phyloP scores from a whole-genome alignment of 148 eudicot genomes.

The Amaranthus palmeri region DNA sequence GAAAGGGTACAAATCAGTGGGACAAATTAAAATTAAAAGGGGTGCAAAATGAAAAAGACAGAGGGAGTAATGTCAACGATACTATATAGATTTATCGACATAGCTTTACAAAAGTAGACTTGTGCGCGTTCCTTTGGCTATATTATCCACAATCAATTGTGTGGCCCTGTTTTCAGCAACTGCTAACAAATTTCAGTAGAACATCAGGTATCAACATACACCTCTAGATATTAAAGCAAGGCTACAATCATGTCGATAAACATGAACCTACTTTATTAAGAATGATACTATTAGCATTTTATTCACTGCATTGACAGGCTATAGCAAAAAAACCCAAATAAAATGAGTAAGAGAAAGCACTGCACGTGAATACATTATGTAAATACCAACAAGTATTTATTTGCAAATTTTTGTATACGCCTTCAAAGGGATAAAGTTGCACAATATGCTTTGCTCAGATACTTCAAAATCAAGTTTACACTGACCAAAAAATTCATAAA shows the following conservation, averaged over 20 bases:
- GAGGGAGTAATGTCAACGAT: no score
- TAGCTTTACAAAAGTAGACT: background rate
- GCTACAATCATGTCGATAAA: background rate
- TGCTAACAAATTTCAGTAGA: background rate
- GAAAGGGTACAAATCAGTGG: no score
- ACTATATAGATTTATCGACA: no score
- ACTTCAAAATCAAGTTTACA: background rate
- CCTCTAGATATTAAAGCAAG: background rate
- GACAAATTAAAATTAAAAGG: no score
- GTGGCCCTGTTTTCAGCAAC: background rate
- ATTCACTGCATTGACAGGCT: background rate
- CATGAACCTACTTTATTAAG: background rate
- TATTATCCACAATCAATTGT: background rate
- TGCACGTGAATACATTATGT: background rate
- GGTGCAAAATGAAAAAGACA: no score
- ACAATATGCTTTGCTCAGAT: background rate
- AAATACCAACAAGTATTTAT: background rate
- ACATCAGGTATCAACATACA: background rate
- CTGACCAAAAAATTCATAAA: conserved; percentile 7
- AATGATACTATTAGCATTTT: background rate
- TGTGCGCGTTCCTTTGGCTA: background rate
- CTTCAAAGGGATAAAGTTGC: conserved; percentile 1
- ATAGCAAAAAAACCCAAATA: background rate
- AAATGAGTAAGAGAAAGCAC: background rate
- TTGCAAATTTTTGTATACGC: background rate